Evolutionary conservation across 495 filamentous ascomycete species (phyloP).

Genomic region (Neurospora sp.): DNA sequence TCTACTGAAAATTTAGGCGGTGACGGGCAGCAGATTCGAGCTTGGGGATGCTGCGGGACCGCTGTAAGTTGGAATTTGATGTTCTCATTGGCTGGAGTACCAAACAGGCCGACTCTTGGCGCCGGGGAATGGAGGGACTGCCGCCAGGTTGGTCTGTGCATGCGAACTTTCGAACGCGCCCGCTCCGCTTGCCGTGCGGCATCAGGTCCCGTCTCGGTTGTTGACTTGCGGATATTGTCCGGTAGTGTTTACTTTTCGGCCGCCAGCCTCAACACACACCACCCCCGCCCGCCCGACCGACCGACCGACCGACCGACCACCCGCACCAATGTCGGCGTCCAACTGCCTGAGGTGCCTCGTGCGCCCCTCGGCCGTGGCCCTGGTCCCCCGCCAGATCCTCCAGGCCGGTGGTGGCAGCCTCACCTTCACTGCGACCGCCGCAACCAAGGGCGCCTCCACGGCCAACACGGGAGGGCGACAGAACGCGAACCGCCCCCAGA

Average conservation of each 20-base stretch:
- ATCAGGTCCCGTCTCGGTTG: background rate
- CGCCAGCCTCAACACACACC: background rate
- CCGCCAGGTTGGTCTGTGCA: constrained; percentile 6
- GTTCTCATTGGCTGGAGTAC: background rate
- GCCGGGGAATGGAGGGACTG: background rate
- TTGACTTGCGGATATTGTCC: background rate
- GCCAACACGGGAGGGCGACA: constrained; percentile 15
- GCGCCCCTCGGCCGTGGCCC: constrained; percentile 37
- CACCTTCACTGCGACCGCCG: background rate
- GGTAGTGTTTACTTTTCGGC: background rate
- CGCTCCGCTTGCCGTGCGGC: background rate
- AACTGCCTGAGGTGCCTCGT: constrained; percentile 61
- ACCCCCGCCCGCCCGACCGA: constrained; percentile 1
- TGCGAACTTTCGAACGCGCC: constrained; percentile 3
- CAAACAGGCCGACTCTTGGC: background rate
- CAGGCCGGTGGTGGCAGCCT: background rate
- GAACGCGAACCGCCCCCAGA: constrained; percentile 23
- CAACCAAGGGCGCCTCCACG: background rate
- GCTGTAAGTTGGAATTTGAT: constrained; percentile 2
- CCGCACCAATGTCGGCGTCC: constrained; percentile 55
- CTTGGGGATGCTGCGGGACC: constrained; percentile 4
- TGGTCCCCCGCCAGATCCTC: background rate
- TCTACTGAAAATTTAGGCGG: constrained; percentile 24
- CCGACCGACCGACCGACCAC: background rate
- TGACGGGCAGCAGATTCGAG: constrained; percentile 13